Evolutionary conservation across 2,329 filamentous ascomycete species (phyloP).

Genomic region (Fusarium pseudograminearum): DNA sequence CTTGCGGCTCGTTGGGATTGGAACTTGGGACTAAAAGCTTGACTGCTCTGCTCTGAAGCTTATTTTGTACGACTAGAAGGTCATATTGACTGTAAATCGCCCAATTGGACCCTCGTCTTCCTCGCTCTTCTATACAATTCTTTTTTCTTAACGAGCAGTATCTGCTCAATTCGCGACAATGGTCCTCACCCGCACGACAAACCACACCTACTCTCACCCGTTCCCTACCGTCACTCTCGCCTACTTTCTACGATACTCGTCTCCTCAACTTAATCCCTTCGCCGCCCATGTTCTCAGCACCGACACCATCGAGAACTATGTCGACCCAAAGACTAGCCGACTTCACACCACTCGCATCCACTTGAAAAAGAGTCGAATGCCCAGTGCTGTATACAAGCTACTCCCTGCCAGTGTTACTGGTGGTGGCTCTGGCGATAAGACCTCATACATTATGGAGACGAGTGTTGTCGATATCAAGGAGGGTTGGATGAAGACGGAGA

Average conservation of each 20-base stretch:
- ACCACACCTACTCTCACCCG: constrained; percentile 81
- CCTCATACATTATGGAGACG: constrained; percentile 83
- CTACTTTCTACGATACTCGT: constrained; percentile 89
- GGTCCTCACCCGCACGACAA: constrained; percentile 74
- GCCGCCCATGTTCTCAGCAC: constrained; percentile 84
- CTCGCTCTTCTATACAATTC: constrained; percentile 9
- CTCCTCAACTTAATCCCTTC: constrained; percentile 78
- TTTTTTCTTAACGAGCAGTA: constrained; percentile 30
- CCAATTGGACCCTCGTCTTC: constrained; percentile 36
- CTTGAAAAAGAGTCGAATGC: constrained; percentile 83
- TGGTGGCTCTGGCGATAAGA: constrained; percentile 72
- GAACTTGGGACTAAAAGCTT: constrained; percentile 13
- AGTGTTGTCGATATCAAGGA: constrained; percentile 82
- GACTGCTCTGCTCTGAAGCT: constrained; percentile 6
- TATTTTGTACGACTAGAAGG: constrained; percentile 9
- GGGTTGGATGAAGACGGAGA: constrained; percentile 87
- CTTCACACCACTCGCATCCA: constrained; percentile 84
- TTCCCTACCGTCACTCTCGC: constrained; percentile 88
- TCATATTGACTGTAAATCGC: neutral
- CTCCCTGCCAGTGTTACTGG: constrained; percentile 77
- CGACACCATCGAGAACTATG: constrained; percentile 80
- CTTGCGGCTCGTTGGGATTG: constrained; percentile 31
- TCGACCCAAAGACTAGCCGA: constrained; percentile 79
- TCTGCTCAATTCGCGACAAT: constrained; percentile 56
- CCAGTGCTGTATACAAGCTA: constrained; percentile 79